A percentile compares a stretch with the other conserved stretches of the same genome.
phyloP scores from a whole-genome alignment of 2,329 filamentous ascomycete species.

The Fusarium sp. region DNA sequence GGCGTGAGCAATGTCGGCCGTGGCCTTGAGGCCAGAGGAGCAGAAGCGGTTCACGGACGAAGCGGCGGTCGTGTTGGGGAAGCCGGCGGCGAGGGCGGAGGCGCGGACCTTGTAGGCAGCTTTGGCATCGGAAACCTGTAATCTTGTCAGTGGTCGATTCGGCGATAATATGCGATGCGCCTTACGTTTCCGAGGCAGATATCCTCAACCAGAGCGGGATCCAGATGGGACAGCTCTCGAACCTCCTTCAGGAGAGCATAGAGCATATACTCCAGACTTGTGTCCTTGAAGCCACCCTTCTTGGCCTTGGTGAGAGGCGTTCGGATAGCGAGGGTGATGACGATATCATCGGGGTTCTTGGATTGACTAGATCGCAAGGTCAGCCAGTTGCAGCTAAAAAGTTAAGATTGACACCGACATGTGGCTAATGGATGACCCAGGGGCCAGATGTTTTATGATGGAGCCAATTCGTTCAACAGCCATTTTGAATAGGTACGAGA shows the following conservation, averaged over 20 bases:
- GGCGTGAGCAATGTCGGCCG: constrained; percentile 92
- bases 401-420: constrained; percentile 73
- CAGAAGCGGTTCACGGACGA: constrained; percentile 95
- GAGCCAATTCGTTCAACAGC: constrained; percentile 87
- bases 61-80: constrained; percentile 88
- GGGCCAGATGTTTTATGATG: constrained; percentile 87
- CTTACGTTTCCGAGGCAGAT: constrained; percentile 90
- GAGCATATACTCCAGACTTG: constrained; percentile 85
- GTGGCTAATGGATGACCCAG: constrained; percentile 76
- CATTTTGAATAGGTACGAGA: constrained; percentile 63
- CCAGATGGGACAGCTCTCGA: constrained; percentile 77
- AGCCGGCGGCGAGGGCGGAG: constrained; percentile 89
- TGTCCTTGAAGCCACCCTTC: constrained; percentile 97
- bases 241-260: constrained; percentile 86
- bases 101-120: constrained; percentile 93
- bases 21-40: constrained; percentile 94
- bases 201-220: constrained; percentile 86
- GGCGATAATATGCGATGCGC: background rate
- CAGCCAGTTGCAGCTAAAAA: background rate
- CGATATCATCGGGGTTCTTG: constrained; percentile 95
- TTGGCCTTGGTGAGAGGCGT: constrained; percentile 89
- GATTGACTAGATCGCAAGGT: constrained; percentile 70
- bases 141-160: constrained; percentile 8
- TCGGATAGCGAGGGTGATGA: constrained; percentile 92
- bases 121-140: constrained; percentile 82